Conservation (phyloP, 2,329 filamentous ascomycete species). For the Fusarium luffae region DNA sequence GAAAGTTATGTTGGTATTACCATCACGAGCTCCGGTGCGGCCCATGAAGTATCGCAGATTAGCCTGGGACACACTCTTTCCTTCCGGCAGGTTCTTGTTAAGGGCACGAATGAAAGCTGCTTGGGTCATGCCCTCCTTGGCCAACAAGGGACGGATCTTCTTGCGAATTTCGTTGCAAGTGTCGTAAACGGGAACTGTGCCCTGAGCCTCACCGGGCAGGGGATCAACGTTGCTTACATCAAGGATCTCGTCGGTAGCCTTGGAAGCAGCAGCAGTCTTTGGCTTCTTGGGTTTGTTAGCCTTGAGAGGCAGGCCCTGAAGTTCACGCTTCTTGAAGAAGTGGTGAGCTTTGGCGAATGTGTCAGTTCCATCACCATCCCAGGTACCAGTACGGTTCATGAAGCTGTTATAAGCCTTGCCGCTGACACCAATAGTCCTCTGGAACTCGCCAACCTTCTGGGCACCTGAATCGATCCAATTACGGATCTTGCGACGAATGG, state of each 20-base stretch:
- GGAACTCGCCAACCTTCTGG: constrained; percentile 57
- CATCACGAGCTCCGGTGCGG: constrained; percentile 60
- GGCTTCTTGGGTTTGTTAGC: constrained; percentile 49
- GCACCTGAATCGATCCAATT: constrained; percentile 43
- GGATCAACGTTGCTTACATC: constrained; percentile 55
- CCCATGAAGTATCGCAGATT: constrained; percentile 62
- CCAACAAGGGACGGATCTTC: constrained; percentile 65
- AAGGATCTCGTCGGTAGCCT: constrained; percentile 42
- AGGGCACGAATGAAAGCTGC: constrained; percentile 63
- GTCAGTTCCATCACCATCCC: constrained; percentile 50
- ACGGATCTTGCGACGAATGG: constrained; percentile 41
- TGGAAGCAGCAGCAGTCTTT: constrained; percentile 41
- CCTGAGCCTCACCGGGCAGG: constrained; percentile 60
- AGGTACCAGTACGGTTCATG: constrained; percentile 59
- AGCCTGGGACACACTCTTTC: constrained; percentile 54
- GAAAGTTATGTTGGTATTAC: constrained; percentile 61
- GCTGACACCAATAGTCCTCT: constrained; percentile 55
- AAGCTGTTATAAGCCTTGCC: constrained; percentile 56
- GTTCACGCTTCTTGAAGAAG: constrained; percentile 64
- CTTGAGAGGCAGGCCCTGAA: constrained; percentile 56
- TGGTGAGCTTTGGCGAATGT: constrained; percentile 51
- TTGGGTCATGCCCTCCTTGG: constrained; percentile 58
- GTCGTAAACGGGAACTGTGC: constrained; percentile 63
- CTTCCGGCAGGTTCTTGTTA: constrained; percentile 53
- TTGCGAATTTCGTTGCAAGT: constrained; percentile 67